These are phyloP conservation scores for Tylopilus rubrobrunneus DNA, from an alignment of 768 basidiomycete species.

Conservation along the genomic window DNA sequence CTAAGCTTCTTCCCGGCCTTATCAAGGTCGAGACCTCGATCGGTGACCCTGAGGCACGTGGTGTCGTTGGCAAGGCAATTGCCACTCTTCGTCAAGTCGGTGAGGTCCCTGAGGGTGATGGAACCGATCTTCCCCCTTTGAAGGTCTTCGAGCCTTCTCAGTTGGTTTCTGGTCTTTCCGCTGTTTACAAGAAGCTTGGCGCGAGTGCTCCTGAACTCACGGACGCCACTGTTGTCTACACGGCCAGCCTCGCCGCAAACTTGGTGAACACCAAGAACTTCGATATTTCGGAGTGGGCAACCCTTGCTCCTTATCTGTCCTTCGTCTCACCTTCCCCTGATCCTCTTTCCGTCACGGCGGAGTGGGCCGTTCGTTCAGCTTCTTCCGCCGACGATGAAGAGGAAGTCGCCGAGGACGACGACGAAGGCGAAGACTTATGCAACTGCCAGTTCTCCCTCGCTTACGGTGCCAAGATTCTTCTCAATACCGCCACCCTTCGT, in stretches of 20 bases:
- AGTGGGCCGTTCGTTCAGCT: slow-evolving; percentile 90
- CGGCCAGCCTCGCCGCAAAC: slow-evolving; percentile 75
- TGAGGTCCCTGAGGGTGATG: slow-evolving; percentile 82
- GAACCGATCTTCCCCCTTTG: slow-evolving; percentile 85
- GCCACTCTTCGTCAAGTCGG: slow-evolving; percentile 94
- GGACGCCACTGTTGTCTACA: slow-evolving; percentile 63
- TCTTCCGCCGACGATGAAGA: slow-evolving; percentile 68
- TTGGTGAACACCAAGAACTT: slow-evolving; percentile 91
- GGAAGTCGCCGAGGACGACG: slow-evolving; percentile 79
- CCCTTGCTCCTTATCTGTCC: slow-evolving; percentile 70
- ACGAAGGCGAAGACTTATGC: slow-evolving; percentile 98
- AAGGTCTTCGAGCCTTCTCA: slow-evolving; percentile 70
- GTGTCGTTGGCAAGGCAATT: slow-evolving; percentile 88
- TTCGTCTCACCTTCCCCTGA: slow-evolving; percentile 65
- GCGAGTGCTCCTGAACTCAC: slow-evolving; percentile 52
- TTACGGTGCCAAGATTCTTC: slow-evolving; percentile 97
- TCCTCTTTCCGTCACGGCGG: slow-evolving; percentile 61
- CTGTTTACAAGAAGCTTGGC: slow-evolving; percentile 84
- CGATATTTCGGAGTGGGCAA: slow-evolving; percentile 83
- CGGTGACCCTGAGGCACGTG: slow-evolving; percentile 97
- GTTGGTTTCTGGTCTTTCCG: slow-evolving; percentile 61
- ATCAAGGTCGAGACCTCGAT: slow-evolving; percentile 94
- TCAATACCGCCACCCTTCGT: slow-evolving; percentile 94
- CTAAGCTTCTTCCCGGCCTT: slow-evolving; percentile 90
- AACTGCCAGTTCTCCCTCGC: slow-evolving; percentile 99